Conservation (phyloP, 1,139 yeast genomes). For the Pichia sp. region DNA sequence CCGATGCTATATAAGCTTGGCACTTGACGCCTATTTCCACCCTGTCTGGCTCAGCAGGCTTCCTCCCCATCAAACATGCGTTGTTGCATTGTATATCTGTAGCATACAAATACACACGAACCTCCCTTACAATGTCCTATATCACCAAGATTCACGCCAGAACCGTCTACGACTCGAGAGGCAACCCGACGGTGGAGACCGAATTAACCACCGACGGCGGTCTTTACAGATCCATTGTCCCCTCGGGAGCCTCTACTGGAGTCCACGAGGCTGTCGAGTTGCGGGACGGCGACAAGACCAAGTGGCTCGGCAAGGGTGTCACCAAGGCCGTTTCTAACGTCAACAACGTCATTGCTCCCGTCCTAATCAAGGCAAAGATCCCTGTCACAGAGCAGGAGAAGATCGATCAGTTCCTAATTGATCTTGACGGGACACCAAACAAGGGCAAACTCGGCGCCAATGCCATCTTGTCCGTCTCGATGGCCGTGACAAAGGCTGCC, state of each 20-base stretch:
- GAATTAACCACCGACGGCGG: slow-evolving; percentile 85
- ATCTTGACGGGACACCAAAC: slow-evolving; percentile 89
- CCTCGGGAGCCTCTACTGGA: slow-evolving; percentile 97
- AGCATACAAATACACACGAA: no score
- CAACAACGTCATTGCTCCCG: slow-evolving; percentile 85
- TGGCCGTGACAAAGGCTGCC: slow-evolving; percentile 91
- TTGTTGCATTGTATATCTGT: no score
- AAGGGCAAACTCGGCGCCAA: slow-evolving; percentile 93
- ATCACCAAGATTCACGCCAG: slow-evolving; percentile 72
- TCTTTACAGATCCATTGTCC: slow-evolving; percentile 86
- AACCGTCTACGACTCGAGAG: slow-evolving; percentile 96
- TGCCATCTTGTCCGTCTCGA: slow-evolving; percentile 91
- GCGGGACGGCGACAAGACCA: slow-evolving; percentile 90
- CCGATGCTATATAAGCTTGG: no score
- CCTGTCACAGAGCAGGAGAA: slow-evolving; percentile 76
- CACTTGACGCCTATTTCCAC: no score
- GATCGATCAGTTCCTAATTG: slow-evolving; percentile 70
- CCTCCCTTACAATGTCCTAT: slow-evolving; percentile 25
- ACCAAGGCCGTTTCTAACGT: slow-evolving; percentile 88
- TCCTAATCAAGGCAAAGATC: slow-evolving; percentile 65
- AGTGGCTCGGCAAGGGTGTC: slow-evolving; percentile 97
- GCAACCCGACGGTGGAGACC: slow-evolving; percentile 97
- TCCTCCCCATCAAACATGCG: no score
- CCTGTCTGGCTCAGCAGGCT: no score
- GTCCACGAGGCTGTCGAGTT: slow-evolving; percentile 91